phyloP scores from a whole-genome alignment of 495 filamentous ascomycete genomes.

The Hamigera avellanea region DNA sequence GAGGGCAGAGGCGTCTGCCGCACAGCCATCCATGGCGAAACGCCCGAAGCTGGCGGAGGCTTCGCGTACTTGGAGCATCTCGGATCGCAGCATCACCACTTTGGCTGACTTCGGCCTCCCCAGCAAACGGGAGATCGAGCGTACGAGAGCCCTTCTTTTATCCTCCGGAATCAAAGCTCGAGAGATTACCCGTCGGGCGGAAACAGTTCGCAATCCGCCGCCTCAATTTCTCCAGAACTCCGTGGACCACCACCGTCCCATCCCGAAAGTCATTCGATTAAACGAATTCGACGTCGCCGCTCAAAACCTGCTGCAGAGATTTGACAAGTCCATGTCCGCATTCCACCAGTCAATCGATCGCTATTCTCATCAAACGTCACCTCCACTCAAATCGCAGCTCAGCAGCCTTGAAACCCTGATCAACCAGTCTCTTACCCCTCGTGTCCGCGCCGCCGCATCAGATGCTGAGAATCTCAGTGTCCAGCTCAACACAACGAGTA shows the following conservation, averaged over 20 bases:
- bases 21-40: conserved; percentile 10
- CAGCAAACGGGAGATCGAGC: conserved; percentile 57
- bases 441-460: conserved; percentile 54
- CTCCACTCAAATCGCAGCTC: conserved; percentile 34
- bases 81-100: conserved; percentile 39
- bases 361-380: conserved; percentile 35
- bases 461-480: conserved; percentile 65
- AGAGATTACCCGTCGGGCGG: conserved; percentile 57
- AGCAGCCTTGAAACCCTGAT: conserved; percentile 38
- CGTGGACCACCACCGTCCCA: conserved; percentile 12
- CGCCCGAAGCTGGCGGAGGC: conserved; percentile 15
- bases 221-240: conserved; percentile 26
- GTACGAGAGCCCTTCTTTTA: conserved; percentile 60
- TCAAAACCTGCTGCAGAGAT: conserved; percentile 42
- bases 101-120: conserved; percentile 23
- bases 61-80: conserved; percentile 53
- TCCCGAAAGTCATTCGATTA: conserved; percentile 41
- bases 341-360: conserved; percentile 43
- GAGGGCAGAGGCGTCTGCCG: conserved; percentile 26
- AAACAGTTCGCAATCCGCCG: conserved; percentile 31
- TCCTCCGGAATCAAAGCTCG: conserved; percentile 78
- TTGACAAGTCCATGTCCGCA: conserved; percentile 40
- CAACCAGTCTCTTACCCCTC: conserved; percentile 45
- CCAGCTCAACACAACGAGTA: conserved; percentile 61
- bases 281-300: conserved; percentile 62